Evolutionary conservation across 768 basidiomycete genomes (phyloP).

Genomic region (Tricholoma hemisulphureum): DNA sequence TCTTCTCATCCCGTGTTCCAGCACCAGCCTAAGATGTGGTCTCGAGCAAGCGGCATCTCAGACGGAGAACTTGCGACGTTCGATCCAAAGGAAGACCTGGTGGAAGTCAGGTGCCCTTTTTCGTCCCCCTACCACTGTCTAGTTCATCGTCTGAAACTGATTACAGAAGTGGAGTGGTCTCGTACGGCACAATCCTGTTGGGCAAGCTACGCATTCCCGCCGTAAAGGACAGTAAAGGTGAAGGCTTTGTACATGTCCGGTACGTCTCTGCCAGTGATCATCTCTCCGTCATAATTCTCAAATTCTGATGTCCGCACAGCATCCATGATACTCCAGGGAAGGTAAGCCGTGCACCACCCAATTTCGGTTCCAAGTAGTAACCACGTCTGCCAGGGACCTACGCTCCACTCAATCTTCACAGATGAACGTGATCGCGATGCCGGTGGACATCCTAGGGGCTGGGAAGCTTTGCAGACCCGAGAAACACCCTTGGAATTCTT

Average conservation of each 20-base stretch:
- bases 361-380: constrained; percentile 6
- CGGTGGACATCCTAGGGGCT: constrained; percentile 52
- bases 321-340: constrained; percentile 76
- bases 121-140: background rate
- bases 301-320: constrained; percentile 33
- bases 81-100: constrained; percentile 43
- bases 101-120: constrained; percentile 32
- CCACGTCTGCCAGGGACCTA: constrained; percentile 51
- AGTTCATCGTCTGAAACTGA: background rate
- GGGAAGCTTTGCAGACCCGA: constrained; percentile 61
- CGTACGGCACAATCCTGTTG: constrained; percentile 69
- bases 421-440: constrained; percentile 50
- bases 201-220: constrained; percentile 76
- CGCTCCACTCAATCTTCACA: constrained; percentile 71
- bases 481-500: constrained; percentile 67
- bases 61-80: constrained; percentile 55
- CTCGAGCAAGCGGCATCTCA: constrained; percentile 49
- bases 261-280: constrained; percentile 30
- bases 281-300: background rate
- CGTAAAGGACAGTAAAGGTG: constrained; percentile 58
- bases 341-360: constrained; percentile 34
- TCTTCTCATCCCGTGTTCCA: background rate
- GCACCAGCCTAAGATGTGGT: constrained; percentile 74
- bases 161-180: constrained; percentile 49
- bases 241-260: constrained; percentile 73